A percentile compares a stretch with the other conserved stretches of the same genome.
Evolutionary conservation across 176 grass and related monocot species (phyloP).

Genomic region (Puya raimondii): DNA sequence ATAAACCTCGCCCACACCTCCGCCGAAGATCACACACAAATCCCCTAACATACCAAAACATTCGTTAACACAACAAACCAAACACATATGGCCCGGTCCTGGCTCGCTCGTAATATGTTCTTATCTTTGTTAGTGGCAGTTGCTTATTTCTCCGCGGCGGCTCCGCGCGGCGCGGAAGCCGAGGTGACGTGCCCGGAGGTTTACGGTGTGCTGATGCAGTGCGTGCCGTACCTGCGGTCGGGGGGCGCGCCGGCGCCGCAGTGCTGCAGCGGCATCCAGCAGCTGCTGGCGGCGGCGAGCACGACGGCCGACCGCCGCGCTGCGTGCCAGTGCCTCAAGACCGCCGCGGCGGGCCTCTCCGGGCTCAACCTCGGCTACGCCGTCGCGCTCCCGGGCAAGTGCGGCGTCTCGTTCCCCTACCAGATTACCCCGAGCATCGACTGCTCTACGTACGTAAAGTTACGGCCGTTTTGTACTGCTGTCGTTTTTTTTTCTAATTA

Average conservation of each 20-base stretch:
- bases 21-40: too few species aligned
- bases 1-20: too few species aligned
- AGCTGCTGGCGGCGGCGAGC: slow-evolving; percentile 21
- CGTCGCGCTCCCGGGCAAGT: slow-evolving; percentile 30
- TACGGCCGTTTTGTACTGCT: too few species aligned
- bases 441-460: slow-evolving; percentile 24
- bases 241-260: not conserved
- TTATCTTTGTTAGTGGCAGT: not conserved
- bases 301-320: slow-evolving; percentile 13
- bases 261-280: slow-evolving; percentile 28
- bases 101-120: too few species aligned
- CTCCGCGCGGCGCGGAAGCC: not conserved
- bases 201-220: not conserved
- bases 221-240: slow-evolving; percentile 6
- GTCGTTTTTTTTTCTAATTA: too few species aligned
- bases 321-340: slow-evolving; percentile 37
- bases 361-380: slow-evolving; percentile 19
- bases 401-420: slow-evolving; percentile 32
- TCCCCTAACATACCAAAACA: too few species aligned
- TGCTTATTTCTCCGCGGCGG: not conserved
- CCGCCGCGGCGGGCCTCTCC: not conserved
- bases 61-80: too few species aligned
- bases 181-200: not conserved
- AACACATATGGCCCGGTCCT: too few species aligned
- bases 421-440: slow-evolving; percentile 26